Evolutionary conservation across 2,329 filamentous ascomycete species (phyloP).

Genomic region (Tolypocladium paradoxum): DNA sequence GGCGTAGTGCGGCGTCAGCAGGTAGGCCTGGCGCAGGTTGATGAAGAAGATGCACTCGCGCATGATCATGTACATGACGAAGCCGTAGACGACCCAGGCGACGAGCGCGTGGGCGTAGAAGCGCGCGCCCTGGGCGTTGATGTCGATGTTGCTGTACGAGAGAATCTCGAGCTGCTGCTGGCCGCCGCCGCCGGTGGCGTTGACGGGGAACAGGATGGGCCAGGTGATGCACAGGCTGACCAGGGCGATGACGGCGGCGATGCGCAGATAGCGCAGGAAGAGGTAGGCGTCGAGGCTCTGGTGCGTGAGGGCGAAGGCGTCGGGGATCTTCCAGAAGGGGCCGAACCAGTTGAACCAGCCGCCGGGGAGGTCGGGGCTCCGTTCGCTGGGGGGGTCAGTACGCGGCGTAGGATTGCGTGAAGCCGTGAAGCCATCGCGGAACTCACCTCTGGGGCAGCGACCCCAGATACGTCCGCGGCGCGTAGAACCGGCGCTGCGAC

Average conservation of each 20-base stretch:
- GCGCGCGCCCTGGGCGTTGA: slow-evolving; percentile 46
- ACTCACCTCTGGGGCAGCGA: slow-evolving; percentile 39
- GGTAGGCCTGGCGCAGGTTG: slow-evolving; percentile 86
- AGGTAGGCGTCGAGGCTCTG: slow-evolving; percentile 84
- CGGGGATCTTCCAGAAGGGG: slow-evolving; percentile 51
- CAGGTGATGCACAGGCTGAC: slow-evolving; percentile 74
- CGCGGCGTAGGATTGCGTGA: too few species aligned
- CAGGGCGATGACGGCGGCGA: slow-evolving; percentile 66
- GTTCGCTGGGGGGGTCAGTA: slow-evolving; percentile 31
- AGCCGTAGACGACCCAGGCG: slow-evolving; percentile 74
- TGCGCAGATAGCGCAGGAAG: slow-evolving; percentile 74
- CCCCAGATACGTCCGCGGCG: slow-evolving; percentile 39
- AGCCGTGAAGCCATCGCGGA: background rate
- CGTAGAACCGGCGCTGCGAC: slow-evolving; percentile 41
- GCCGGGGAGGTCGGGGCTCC: slow-evolving; percentile 42
- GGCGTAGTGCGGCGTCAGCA: slow-evolving; percentile 73
- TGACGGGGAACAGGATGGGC: slow-evolving; percentile 75
- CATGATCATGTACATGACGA: slow-evolving; percentile 81
- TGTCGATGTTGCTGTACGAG: slow-evolving; percentile 29
- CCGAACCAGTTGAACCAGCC: slow-evolving; percentile 52
- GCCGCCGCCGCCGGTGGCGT: slow-evolving; percentile 64
- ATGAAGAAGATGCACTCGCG: slow-evolving; percentile 89
- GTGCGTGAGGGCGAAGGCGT: slow-evolving; percentile 75
- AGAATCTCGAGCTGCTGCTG: slow-evolving; percentile 49
- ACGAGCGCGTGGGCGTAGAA: slow-evolving; percentile 75